Evolutionary conservation across 495 filamentous ascomycete species (phyloP).

Genomic region (Neurospora sp.): DNA sequence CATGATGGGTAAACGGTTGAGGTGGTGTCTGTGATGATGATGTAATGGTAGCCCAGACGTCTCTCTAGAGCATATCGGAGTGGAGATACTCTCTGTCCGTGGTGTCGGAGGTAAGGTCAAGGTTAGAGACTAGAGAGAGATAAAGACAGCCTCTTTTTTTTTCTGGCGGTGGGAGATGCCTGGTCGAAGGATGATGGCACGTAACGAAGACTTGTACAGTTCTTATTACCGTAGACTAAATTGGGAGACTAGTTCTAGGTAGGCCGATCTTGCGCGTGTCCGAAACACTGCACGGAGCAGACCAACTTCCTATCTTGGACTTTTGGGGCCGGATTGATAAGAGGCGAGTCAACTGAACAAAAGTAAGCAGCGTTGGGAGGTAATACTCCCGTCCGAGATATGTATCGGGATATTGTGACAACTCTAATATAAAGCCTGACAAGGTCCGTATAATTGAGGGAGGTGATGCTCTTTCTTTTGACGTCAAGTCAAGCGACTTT

Average conservation of each 20-base stretch:
- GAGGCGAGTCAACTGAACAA: neutral
- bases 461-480: neutral
- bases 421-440: neutral
- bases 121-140: neutral
- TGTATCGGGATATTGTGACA: neutral
- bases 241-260: neutral
- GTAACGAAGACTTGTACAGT: neutral
- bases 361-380: neutral
- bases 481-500: neutral
- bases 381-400: neutral
- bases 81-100: neutral
- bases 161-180: neutral
- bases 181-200: neutral
- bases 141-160: neutral
- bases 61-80: neutral
- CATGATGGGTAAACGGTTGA: constrained; percentile 16
- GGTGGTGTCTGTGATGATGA: neutral
- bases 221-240: neutral
- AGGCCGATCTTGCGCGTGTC: neutral
- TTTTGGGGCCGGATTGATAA: neutral
- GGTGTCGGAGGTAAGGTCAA: neutral
- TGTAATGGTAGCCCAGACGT: constrained; percentile 1
- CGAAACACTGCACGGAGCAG: neutral
- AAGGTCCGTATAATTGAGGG: too few relatives aligned
- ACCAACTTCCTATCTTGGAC: neutral